A percentile compares a stretch with the other conserved stretches of the same genome.
phyloP scores from a whole-genome alignment of 2,329 filamentous ascomycete genomes.

The Emericellopsis cladophorae region DNA sequence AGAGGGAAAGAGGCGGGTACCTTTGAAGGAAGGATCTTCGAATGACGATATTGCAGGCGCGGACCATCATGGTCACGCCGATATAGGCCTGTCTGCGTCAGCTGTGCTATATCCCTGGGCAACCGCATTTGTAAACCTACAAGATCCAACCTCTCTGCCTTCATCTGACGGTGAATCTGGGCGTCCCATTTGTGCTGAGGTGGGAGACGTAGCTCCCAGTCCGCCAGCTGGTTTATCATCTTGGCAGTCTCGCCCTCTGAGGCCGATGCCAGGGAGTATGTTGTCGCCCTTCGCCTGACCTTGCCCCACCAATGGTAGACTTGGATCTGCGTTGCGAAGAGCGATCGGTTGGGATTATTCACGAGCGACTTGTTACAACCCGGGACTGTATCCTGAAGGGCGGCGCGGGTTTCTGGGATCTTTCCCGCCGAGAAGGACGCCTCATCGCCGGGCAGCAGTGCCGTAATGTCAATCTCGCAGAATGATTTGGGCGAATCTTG shows the following conservation, averaged over 20 bases:
- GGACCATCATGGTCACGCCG: constrained; percentile 39
- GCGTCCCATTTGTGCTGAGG: constrained; percentile 32
- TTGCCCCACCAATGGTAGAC: constrained; percentile 41
- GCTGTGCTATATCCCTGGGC: not conserved
- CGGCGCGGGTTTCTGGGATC: constrained; percentile 35
- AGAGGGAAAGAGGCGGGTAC: constrained; percentile 16
- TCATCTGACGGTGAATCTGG: constrained; percentile 28
- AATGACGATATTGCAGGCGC: constrained; percentile 43
- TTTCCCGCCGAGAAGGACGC: constrained; percentile 34
- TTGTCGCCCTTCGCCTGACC: constrained; percentile 31
- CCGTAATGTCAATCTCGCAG: constrained; percentile 38
- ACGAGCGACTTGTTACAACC: constrained; percentile 33
- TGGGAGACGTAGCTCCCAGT: constrained; percentile 36
- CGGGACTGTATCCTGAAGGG: constrained; percentile 38
- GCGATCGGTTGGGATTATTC: constrained; percentile 29
- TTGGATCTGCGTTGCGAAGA: constrained; percentile 44
- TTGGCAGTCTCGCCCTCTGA: constrained; percentile 27
- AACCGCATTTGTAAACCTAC: constrained; percentile 17
- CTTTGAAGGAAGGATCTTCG: constrained; percentile 39
- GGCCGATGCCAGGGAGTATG: not conserved
- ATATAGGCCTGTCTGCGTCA: constrained; percentile 31
- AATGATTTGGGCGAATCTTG: constrained; percentile 37
- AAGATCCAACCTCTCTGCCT: constrained; percentile 33
- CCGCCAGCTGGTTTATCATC: constrained; percentile 25
- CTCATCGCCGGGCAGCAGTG: constrained; percentile 39